Base-by-base conservation (phyloP, 2,329 filamentous ascomycete species). In the Cucurbitaria berberidis region DNA sequence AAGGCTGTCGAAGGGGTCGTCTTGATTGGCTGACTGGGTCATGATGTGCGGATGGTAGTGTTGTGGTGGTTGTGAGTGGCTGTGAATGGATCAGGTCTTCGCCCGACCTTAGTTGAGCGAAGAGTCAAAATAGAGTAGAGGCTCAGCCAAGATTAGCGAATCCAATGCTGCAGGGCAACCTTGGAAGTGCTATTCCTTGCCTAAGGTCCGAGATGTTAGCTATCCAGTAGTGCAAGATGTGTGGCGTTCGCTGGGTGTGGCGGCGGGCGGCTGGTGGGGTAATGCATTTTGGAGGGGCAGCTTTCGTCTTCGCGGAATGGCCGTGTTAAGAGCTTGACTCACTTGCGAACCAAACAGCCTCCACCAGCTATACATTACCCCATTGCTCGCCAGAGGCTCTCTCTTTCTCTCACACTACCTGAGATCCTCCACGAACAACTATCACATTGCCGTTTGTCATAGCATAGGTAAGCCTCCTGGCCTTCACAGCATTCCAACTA, bases 1-100 rank as follows among this genome's bases (percentile, higher is more conserved):
- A 53, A 87, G 76, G 55, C 77, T 73, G 66, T 85, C 83, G 59
- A 88, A 82, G 48, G 81, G 73, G 69, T 84, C 81, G 21, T 51
- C 22, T 67, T 61, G 44, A 42, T 30, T 42, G 24, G 47, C 47
- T 45, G 36, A 16, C 35, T 30, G 48, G 27, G 32, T 47, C 46
- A 43, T 43, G 51, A n/a, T 56, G 43, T 7, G 30, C 34, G 8
- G 48, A 39, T 32, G 24, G 5, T 21, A 5, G n/a, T n/a, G 30
- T 36, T 32, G 18, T 19, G 34, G 27, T 38, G 1, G 9, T 42
- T 38, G 11, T 40, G 41, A 15, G 16, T 48, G 45, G 24, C 24
- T 26, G 24, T 26, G 5, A 26, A 26, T 26, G 24, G 24, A 26
- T 9, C 24, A 26, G 24, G 9, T 26, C 5, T 26, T 26, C 5